A percentile compares a stretch with the other conserved stretches of the same genome.
These are phyloP conservation scores for Trichothecium sympodiale DNA, from an alignment of 2,329 filamentous ascomycete genomes.

Conservation along the genomic window DNA sequence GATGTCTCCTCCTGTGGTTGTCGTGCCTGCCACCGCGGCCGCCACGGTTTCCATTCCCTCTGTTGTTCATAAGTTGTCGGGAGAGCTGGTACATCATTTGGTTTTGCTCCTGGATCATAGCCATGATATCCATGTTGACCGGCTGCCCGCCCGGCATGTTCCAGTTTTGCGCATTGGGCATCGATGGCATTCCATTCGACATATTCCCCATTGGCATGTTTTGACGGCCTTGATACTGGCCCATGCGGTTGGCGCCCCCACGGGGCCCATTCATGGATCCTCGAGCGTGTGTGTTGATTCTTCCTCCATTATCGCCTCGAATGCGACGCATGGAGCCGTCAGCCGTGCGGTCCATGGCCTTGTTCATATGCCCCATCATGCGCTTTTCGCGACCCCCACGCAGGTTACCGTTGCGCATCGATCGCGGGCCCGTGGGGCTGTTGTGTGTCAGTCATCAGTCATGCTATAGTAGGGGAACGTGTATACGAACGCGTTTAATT, in stretches of 20 bases:
- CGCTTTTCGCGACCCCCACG: slow-evolving; percentile 61
- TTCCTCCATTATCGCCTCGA: slow-evolving; percentile 56
- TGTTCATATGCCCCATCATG: slow-evolving; percentile 76
- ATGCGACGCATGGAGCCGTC: slow-evolving; percentile 76
- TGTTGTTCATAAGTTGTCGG: slow-evolving; percentile 49
- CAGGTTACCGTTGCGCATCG: slow-evolving; percentile 68
- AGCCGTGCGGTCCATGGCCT: slow-evolving; percentile 65
- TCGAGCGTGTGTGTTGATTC: slow-evolving; percentile 70
- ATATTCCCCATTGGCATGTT: too few relatives aligned
- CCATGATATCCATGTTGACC: slow-evolving; percentile 49
- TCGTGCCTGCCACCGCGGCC: slow-evolving; percentile 29
- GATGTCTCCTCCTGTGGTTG: slow-evolving; percentile 25
- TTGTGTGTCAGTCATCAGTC: neutral
- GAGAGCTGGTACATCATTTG: slow-evolving; percentile 73
- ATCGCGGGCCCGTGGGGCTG: slow-evolving; percentile 88
- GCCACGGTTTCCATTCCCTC: slow-evolving; percentile 21
- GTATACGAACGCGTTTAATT: slow-evolving; percentile 40
- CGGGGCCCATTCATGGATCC: slow-evolving; percentile 43
- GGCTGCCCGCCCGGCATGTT: slow-evolving; percentile 35
- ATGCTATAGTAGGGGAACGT: slow-evolving; percentile 23
- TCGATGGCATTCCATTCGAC: neutral
- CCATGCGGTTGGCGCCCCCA: slow-evolving; percentile 36
- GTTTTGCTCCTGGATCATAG: slow-evolving; percentile 79
- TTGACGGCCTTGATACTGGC: slow-evolving; percentile 14
- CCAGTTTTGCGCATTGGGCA: slow-evolving; percentile 25